Conservation (phyloP, 352 stramenopile genomes). For the Globisporangium carolinianum region DNA sequence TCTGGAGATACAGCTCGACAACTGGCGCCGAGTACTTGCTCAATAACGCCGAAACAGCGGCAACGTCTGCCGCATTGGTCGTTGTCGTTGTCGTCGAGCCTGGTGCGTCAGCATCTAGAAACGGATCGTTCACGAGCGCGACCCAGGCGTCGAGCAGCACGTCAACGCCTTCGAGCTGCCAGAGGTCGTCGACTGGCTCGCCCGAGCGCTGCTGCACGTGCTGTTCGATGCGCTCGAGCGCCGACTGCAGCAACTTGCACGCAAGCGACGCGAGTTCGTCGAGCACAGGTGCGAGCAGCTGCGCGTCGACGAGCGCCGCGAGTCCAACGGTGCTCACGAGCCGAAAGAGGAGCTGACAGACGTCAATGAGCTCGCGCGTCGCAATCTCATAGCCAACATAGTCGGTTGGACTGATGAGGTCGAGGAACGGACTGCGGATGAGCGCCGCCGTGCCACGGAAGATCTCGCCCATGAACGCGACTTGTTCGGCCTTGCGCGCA, state of each 20-base stretch:
- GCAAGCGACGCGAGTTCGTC: slow-evolving; percentile 66
- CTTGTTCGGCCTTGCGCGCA: slow-evolving; percentile 42
- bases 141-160: slow-evolving; percentile 81
- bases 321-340: slow-evolving; percentile 74
- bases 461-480: slow-evolving; percentile 65
- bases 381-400: slow-evolving; percentile 59
- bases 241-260: slow-evolving; percentile 62
- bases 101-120: slow-evolving; percentile 21
- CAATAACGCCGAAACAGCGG: slow-evolving; percentile 32
- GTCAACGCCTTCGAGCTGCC: slow-evolving; percentile 76
- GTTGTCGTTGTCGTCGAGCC: neutral
- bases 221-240: slow-evolving; percentile 50
- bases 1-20: slow-evolving; percentile 69
- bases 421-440: slow-evolving; percentile 69
- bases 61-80: slow-evolving; percentile 13
- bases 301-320: slow-evolving; percentile 28
- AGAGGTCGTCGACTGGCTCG: slow-evolving; percentile 65
- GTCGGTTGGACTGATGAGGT: slow-evolving; percentile 56
- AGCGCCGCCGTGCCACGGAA: slow-evolving; percentile 56
- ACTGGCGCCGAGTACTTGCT: slow-evolving; percentile 56
- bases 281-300: slow-evolving; percentile 54
- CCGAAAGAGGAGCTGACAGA: slow-evolving; percentile 73
- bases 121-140: slow-evolving; percentile 50
- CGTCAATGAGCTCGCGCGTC: slow-evolving; percentile 77
- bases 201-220: slow-evolving; percentile 37